Percentiles rank a stretch among this genome's conserved stretches.
phyloP scores from a whole-genome alignment of 345 rosid genomes.

The Adansonia digitata region DNA sequence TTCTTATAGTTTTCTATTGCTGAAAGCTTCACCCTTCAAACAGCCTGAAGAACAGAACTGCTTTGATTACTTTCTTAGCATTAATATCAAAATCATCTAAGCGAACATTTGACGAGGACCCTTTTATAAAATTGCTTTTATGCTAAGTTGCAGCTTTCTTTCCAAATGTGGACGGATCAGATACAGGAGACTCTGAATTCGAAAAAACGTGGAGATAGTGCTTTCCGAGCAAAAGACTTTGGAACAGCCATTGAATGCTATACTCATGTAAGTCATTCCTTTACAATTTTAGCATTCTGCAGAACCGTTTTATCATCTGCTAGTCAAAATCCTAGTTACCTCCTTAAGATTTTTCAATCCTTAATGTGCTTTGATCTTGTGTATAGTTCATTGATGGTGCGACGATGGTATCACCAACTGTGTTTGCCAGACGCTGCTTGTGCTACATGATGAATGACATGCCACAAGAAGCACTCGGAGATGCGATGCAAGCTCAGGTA shows the following conservation, averaged over 20 bases:
- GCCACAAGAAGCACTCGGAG: constrained; percentile 83
- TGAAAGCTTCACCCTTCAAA: constrained; percentile 2
- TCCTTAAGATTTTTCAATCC: neutral
- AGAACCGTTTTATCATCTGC: neutral
- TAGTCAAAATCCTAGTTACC: neutral
- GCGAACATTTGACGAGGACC: neutral
- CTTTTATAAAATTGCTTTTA: neutral
- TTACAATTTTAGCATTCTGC: neutral
- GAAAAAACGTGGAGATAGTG: constrained; percentile 62
- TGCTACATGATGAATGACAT: constrained; percentile 62
- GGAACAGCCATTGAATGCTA: constrained; percentile 51
- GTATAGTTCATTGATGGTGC: constrained; percentile 71
- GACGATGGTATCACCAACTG: constrained; percentile 77
- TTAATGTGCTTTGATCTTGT: neutral
- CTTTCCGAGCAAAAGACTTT: constrained; percentile 52
- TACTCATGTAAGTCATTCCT: constrained; percentile 37
- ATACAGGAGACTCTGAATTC: constrained; percentile 63
- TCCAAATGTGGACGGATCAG: constrained; percentile 69
- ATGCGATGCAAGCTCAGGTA: constrained; percentile 81
- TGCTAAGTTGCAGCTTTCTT: constrained; percentile 51
- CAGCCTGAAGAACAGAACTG: neutral
- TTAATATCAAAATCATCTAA: neutral
- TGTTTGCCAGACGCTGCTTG: constrained; percentile 72
- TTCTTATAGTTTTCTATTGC: neutral
- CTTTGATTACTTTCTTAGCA: neutral